Evolutionary conservation across 2,329 filamentous ascomycete genomes (phyloP).

Genomic region (Colletotrichum viniferum): DNA sequence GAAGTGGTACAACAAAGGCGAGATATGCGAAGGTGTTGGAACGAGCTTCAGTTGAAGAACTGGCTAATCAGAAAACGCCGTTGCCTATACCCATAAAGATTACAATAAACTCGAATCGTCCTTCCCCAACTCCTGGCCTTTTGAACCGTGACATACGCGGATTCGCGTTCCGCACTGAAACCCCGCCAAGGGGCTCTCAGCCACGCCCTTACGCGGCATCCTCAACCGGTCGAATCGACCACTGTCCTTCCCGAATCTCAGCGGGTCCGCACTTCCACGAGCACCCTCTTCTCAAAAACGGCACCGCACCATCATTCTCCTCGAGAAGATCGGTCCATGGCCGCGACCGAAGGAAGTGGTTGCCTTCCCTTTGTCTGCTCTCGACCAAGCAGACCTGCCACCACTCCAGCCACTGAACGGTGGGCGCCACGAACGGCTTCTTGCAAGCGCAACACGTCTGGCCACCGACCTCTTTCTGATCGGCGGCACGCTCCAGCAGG

Average conservation of each 20-base stretch:
- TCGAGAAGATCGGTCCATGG: slow-evolving; percentile 17
- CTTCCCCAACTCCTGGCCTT: background rate
- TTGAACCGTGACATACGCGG: background rate
- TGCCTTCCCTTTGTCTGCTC: slow-evolving; percentile 3
- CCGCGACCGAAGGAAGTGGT: background rate
- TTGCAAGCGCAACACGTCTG: slow-evolving; percentile 57
- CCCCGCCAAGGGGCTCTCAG: background rate
- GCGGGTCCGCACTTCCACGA: slow-evolving; percentile 53
- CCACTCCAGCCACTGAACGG: slow-evolving; percentile 68
- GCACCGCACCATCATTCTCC: slow-evolving; percentile 43
- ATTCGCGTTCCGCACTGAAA: background rate
- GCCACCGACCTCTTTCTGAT: slow-evolving; percentile 52
- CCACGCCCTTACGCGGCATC: background rate
- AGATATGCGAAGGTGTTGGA: slow-evolving; percentile 53
- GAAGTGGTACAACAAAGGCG: slow-evolving; percentile 56
- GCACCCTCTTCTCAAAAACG: slow-evolving; percentile 53
- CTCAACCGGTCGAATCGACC: slow-evolving; percentile 6
- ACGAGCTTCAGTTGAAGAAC: slow-evolving; percentile 1
- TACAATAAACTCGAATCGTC: background rate
- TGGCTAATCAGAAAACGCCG: background rate
- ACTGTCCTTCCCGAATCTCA: slow-evolving; percentile 32
- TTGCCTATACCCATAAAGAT: background rate
- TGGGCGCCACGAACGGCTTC: slow-evolving; percentile 52
- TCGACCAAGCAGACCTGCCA: slow-evolving; percentile 41
- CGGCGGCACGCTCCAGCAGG: slow-evolving; percentile 42